Base-by-base conservation (phyloP, 768 basidiomycete genomes). In the Leccinum variicolor region DNA sequence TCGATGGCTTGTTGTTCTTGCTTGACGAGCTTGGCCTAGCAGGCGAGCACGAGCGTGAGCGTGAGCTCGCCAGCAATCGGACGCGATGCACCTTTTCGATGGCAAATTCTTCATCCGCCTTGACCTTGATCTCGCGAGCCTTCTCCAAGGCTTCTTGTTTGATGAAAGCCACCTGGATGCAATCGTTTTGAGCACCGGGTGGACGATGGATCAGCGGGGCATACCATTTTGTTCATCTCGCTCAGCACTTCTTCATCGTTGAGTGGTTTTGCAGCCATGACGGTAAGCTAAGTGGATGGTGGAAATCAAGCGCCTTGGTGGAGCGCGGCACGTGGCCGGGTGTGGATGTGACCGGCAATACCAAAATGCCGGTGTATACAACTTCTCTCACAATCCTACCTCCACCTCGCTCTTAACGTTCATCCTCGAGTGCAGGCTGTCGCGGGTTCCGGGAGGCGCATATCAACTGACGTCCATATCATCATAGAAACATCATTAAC, bases 81-180 rank as follows among this genome's bases (percentile, higher is more conserved):
- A 48, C 31, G n/a, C 1, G 8, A 5, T 1, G 50, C 26, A 87
- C 95, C 84, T 99, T 99, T 74, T 99, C 97, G 64, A 99, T 98
- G 19, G 96, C 90, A 70, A 98, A 98, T 76, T 99, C 96, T 73
- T 98, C 95, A 61, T 99, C 94, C 0, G 97, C n/a, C n/a, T n/a
- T n/a, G n/a, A n/a, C 93, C 62, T 83, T 88, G 60, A 99, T 94
- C 76, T 99, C 97, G 8, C 97, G 81, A 1, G 94, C 95, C 77
- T 99, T 99, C 79, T 99, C 96, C 62, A n/a, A n/a, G 4, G 96
- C 96, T 75, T 99, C 97, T 70, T 98, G 97, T 76, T 92, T 96
- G 82, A 98, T 98, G 81, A 98, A 98, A 53, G 93, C 88, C 49
- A 96, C 92, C 95, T 96, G 71, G 31, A 61, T 15, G 29, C 13